Evolutionary conservation across 257 asterid genomes (phyloP).

Genomic region (Eucommia ulmoides): DNA sequence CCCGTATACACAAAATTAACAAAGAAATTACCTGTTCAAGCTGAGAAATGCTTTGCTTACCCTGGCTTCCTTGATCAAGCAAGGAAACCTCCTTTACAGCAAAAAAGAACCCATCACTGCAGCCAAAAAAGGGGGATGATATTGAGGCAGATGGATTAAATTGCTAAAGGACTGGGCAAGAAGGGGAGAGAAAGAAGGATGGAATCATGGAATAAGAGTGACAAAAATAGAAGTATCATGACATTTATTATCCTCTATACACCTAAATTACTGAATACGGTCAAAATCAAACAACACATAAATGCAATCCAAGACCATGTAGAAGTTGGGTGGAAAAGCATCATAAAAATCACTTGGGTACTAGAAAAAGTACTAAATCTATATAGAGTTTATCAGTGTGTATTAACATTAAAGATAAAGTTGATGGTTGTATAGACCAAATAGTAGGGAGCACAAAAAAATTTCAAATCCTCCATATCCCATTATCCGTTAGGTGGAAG

Average conservation of each 20-base stretch:
- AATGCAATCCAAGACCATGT: too few relatives aligned
- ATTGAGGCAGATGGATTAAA: constrained; percentile 12
- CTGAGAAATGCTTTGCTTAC: constrained; percentile 46
- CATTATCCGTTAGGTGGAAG: too few relatives aligned
- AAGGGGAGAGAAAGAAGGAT: constrained; percentile 10
- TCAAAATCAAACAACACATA: too few relatives aligned
- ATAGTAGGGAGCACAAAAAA: too few relatives aligned
- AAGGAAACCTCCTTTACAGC: constrained; percentile 64
- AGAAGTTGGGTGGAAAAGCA: background rate
- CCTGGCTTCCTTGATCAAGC: constrained; percentile 47
- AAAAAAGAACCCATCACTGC: constrained; percentile 49
- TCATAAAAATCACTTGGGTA: background rate
- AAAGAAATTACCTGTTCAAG: constrained; percentile 56
- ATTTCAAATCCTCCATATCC: too few relatives aligned
- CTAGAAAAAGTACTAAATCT: too few relatives aligned
- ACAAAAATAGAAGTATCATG: background rate
- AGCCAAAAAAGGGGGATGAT: constrained; percentile 8
- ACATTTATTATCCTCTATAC: background rate
- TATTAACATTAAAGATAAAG: too few relatives aligned
- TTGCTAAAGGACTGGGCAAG: too few relatives aligned
- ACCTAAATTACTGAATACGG: too few relatives aligned
- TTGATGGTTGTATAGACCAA: too few relatives aligned
- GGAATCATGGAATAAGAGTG: background rate
- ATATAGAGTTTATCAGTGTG: too few relatives aligned
- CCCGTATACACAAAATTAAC: too few relatives aligned